Conservation (phyloP, 345 rosid species). For the Aquilaria sinensis region DNA sequence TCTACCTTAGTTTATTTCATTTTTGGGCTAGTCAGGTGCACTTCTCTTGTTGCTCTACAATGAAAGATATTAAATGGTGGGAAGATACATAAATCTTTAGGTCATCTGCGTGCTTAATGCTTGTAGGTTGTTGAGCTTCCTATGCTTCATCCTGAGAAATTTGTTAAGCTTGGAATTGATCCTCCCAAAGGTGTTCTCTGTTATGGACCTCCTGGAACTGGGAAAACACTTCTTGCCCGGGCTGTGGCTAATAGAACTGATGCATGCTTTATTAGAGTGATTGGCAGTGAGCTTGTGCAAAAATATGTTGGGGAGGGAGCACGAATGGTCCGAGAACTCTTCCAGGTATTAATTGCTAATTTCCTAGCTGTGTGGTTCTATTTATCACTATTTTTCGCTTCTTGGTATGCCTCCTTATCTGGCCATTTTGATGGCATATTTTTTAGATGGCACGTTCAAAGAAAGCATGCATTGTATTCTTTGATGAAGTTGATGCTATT, state of each 20-base stretch:
- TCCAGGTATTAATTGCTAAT: slow-evolving; percentile 53
- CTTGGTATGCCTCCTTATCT: slow-evolving; percentile 9
- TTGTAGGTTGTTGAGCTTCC: slow-evolving; percentile 96
- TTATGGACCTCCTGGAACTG: slow-evolving; percentile 99
- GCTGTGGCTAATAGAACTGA: slow-evolving; percentile 99
- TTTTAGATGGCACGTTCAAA: slow-evolving; percentile 84
- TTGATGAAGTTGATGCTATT: slow-evolving; percentile 82
- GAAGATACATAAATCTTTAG: too few species aligned
- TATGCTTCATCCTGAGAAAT: slow-evolving; percentile 99
- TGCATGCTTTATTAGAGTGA: slow-evolving; percentile 97
- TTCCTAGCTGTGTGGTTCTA: background rate
- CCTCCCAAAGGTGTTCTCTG: slow-evolving; percentile 99
- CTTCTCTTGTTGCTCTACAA: too few species aligned
- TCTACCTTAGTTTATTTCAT: too few species aligned
- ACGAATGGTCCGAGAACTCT: slow-evolving; percentile 94
- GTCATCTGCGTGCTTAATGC: background rate
- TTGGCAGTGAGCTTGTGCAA: slow-evolving; percentile 98
- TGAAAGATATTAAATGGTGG: too few species aligned
- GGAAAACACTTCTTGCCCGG: slow-evolving; percentile 90
- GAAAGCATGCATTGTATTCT: slow-evolving; percentile 80
- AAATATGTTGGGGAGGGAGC: slow-evolving; percentile 99
- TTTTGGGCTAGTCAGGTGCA: too few species aligned
- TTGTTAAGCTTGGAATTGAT: slow-evolving; percentile 97
- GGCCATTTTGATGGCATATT: background rate
- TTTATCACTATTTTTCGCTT: background rate